These are phyloP conservation scores for Arthrobotrys sphaeroides DNA, from an alignment of 2,329 filamentous ascomycete genomes.

Conservation along the genomic window DNA sequence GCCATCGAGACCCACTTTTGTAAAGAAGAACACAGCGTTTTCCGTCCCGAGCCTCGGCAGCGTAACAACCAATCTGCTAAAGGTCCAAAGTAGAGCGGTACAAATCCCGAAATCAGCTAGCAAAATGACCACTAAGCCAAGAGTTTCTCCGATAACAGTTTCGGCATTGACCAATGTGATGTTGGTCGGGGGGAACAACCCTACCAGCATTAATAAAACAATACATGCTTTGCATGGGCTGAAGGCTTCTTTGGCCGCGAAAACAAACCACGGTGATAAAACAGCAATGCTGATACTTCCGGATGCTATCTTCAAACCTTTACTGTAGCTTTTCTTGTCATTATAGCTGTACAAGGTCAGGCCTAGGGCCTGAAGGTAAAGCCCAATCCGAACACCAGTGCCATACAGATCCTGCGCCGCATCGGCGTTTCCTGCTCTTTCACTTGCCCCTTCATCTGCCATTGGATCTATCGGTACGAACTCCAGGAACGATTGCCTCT, in stretches of 20 bases:
- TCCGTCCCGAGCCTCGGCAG: constrained; percentile 2
- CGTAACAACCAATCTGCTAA: background rate
- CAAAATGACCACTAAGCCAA: background rate
- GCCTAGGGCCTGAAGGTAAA: background rate
- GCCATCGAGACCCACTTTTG: background rate
- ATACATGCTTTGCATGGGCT: constrained; percentile 14
- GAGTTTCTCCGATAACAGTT: background rate
- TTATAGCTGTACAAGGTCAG: background rate
- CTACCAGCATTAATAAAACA: background rate
- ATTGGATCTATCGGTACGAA: no score
- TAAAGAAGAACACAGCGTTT: background rate
- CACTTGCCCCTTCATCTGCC: no score
- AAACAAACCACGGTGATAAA: constrained; percentile 4
- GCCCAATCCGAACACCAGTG: background rate
- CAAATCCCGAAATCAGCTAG: background rate
- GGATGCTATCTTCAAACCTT: constrained; percentile 1
- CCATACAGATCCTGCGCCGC: constrained; percentile 20
- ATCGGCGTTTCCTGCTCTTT: background rate
- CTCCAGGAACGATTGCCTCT: no score
- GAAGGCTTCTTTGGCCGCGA: background rate
- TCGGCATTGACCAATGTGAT: background rate
- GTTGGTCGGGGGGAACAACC: background rate
- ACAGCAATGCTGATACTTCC: background rate
- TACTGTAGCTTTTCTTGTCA: background rate
- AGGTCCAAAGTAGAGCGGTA: background rate